phyloP scores from a whole-genome alignment of 179 eudicot species.

The Spinacia oleracea region DNA sequence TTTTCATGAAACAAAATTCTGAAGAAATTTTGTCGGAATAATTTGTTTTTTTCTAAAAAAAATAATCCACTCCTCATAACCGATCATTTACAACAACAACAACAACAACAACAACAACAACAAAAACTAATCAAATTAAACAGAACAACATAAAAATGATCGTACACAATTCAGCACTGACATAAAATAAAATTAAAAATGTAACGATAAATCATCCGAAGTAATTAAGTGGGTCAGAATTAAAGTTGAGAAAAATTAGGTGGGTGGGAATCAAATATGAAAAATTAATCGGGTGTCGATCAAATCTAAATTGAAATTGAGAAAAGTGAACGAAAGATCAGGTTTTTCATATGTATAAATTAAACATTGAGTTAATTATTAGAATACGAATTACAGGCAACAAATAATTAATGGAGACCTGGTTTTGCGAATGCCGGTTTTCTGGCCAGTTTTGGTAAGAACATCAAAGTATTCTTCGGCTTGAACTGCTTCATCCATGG shows the following conservation, averaged over 20 bases:
- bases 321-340: neutral
- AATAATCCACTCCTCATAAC: too few relatives aligned
- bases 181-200: too few relatives aligned
- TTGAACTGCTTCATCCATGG: conserved; percentile 28
- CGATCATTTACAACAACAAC: too few relatives aligned
- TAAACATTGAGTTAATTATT: neutral
- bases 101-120: neutral
- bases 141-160: too few relatives aligned
- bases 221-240: neutral
- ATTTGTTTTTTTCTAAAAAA: too few relatives aligned
- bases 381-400: neutral
- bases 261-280: neutral
- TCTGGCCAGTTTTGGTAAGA: conserved; percentile 58
- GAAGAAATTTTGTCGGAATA: too few relatives aligned
- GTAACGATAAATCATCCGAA: too few relatives aligned
- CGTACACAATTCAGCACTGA: too few relatives aligned
- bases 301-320: neutral
- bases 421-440: conserved; percentile 63
- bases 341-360: neutral
- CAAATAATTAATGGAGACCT: conserved; percentile 34
- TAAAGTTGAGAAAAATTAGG: neutral
- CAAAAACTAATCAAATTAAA: too few relatives aligned
- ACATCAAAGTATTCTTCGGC: conserved; percentile 64
- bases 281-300: neutral
- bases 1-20: neutral